Evolutionary conservation across 768 basidiomycete genomes (phyloP), one percentile per base, ranked within the genome.

Genomic region (Calvatia gigantea): DNA sequence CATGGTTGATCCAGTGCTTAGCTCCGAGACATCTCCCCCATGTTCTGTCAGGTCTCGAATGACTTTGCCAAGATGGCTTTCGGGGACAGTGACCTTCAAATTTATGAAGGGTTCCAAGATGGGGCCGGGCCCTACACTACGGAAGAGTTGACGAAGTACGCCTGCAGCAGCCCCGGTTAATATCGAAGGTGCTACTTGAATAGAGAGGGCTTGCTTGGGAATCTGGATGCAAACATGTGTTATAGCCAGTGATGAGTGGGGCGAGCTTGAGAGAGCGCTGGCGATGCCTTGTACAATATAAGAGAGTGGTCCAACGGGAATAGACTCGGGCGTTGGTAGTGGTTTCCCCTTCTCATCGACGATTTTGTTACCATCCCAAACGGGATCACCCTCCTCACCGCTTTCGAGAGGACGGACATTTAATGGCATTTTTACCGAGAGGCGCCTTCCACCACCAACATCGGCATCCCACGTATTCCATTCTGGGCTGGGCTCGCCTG

Each of bases 1-100:
- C 5, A 67, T 57, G 27, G 67, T 61, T 4, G 72, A 62, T n/a
- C 76, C 79, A 37, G 77, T 72, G 3, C 75, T 79, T 19, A 94
- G 78, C 60, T 91, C 87, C 21, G 84, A 69, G 9, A 94, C 73
- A 64, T 92, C 89, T n/a, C 89, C 91, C 1, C 84, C 83, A 57
- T 86, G 81, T 65, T 93, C 91, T 8, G 87, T 88, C n/a, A 94
- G 71, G 62, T 94, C 92, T 63, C 86, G 90, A 43, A 92, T 81
- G 19, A 89, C 83, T 62, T 84, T 89, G 21, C 92, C 91, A 2
- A 94, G 72, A 55, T 75, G 76, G 56, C 85, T 82, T 59, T 87
- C 86, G 23, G 75, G 74, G 6, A 91, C 82, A 14, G 80, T 81
- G 43, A 91, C 76, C 61, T 85, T 91, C 60, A 92, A 72, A 28